These are phyloP conservation scores for Trypanosoma congolense DNA, from an alignment of 208 protist genomes.

Conservation along the genomic window DNA sequence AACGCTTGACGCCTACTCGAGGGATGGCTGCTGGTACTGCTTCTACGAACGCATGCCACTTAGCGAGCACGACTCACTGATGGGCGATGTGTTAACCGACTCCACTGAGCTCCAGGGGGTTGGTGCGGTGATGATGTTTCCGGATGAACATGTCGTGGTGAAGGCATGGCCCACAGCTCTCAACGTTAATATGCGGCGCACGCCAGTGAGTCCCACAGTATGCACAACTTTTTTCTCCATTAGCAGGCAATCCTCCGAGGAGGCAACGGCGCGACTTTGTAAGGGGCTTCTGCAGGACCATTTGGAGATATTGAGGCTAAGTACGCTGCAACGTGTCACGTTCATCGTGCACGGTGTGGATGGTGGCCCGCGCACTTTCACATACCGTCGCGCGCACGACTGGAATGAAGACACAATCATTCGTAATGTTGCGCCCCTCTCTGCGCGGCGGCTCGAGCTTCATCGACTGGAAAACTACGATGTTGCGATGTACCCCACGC, in stretches of 20 bases:
- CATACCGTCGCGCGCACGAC: constrained; percentile 60
- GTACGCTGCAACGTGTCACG: constrained; percentile 47
- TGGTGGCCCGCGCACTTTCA: constrained; percentile 88
- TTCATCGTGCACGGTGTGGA: constrained; percentile 68
- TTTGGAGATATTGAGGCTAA: constrained; percentile 15
- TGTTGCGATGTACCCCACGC: constrained; percentile 74
- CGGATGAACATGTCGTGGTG: constrained; percentile 43
- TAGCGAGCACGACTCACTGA: constrained; percentile 26
- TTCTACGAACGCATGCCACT: constrained; percentile 61
- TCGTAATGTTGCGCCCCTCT: constrained; percentile 93
- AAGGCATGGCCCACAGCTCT: constrained; percentile 31
- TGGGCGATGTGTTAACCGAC: constrained; percentile 14
- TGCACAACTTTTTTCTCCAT: constrained; percentile 64
- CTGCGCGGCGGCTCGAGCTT: constrained; percentile 93
- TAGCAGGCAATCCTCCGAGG: constrained; percentile 40
- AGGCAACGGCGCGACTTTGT: constrained; percentile 39
- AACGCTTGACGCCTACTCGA: constrained; percentile 59
- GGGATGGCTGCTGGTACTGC: constrained; percentile 45
- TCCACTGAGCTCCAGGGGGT: constrained; percentile 14
- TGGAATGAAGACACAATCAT: constrained; percentile 88
- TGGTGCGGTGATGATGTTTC: constrained; percentile 56
- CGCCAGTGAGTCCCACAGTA: constrained; percentile 26
- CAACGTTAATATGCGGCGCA: constrained; percentile 26
- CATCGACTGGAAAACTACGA: constrained; percentile 91
- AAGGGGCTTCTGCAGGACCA: constrained; percentile 47